Base-by-base conservation (phyloP, 2,329 filamentous ascomycete species). In the Trichoderma semiorbis region DNA sequence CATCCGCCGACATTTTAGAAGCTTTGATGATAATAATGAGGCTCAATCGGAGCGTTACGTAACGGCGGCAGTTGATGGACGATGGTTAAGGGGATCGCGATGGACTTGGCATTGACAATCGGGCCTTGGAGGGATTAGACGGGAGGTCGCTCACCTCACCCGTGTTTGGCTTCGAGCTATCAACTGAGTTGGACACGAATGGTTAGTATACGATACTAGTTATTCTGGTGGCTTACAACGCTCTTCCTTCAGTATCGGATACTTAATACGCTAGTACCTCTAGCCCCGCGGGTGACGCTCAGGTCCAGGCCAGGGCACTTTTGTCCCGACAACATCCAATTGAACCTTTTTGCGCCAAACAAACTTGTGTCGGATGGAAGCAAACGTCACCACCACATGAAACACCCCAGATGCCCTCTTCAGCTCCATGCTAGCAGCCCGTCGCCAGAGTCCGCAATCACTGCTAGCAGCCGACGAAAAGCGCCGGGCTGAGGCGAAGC, bases 231-330 rank as follows among this genome's bases (percentile, higher is more conserved):
- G 3, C 39, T 16, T 3, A 3, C 11, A 21, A 16, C 14, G 36
- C 30, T n/a, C 7, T 55, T 7, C 16, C 6, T 36, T 30, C 32
- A 14, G 63, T 66, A 36, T 21, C 21, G 10, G 47, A 12, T n/a
- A 61, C 58, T 12, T 61, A 7, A 7, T 11, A 11, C 55, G 16
- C 28, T 61, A 28, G 32, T 16, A 24, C 32, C 30, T 36, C 18
- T 18, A 36, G 64, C 64, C 64, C 50, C 50, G 36, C 50, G 64
- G 21, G 64, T 68, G 64, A 68, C 64, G 55, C 58, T 16, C 55
- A 26, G n/a, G 55, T 68, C 11, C 55, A 26, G 28, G 6, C 43
- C 62, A 30, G 18, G 43, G 64, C 50, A 24, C 32, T 21, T 68
- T 14, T 39, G 32, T 28, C 21, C 16, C 5, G 64, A 53, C 18